Percentiles rank a stretch among this genome's conserved stretches.
These are phyloP conservation scores for Sugiyamaella japonica DNA, from an alignment of 1,139 yeast species.

Conservation along the genomic window DNA sequence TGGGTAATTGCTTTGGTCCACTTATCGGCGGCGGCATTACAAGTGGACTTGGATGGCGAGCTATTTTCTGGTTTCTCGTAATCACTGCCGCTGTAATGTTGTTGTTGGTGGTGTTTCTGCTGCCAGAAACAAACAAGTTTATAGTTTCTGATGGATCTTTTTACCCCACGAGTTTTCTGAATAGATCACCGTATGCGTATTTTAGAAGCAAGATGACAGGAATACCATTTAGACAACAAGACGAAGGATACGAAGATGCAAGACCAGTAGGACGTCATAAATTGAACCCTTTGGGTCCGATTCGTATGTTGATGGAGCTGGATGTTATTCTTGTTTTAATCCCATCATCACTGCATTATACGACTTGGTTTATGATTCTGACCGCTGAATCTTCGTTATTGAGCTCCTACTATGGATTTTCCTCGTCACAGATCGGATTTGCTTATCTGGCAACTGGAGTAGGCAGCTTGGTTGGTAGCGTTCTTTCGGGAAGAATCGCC, in stretches of 20 bases:
- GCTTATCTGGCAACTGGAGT: conserved; percentile 50
- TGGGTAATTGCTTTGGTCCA: conserved; percentile 79
- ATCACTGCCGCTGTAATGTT: conserved; percentile 56
- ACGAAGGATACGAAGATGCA: conserved; percentile 29
- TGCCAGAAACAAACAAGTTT: conserved; percentile 73
- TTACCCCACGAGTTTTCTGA: conserved; percentile 45
- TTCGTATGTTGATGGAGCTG: conserved; percentile 36
- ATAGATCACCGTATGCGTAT: conserved; percentile 46
- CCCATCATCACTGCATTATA: conserved; percentile 61
- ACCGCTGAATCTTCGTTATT: conserved; percentile 63
- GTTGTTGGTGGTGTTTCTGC: conserved; percentile 33
- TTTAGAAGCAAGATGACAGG: conserved; percentile 25
- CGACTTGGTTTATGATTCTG: conserved; percentile 68
- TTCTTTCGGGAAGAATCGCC: conserved; percentile 39
- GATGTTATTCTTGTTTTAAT: conserved; percentile 45
- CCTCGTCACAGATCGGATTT: conserved; percentile 58
- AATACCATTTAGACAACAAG: conserved; percentile 22
- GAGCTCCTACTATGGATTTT: conserved; percentile 49
- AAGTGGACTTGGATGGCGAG: conserved; percentile 65
- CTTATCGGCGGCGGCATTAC: conserved; percentile 69
- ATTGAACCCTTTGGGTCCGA: conserved; percentile 41
- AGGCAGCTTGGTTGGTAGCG: conserved; percentile 42
- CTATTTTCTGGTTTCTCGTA: conserved; percentile 72
- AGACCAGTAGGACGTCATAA: conserved; percentile 40
- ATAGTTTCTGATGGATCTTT: conserved; percentile 69